Evolutionary conservation across 2,329 filamentous ascomycete genomes (phyloP).

Genomic region (Epichloe baconii): DNA sequence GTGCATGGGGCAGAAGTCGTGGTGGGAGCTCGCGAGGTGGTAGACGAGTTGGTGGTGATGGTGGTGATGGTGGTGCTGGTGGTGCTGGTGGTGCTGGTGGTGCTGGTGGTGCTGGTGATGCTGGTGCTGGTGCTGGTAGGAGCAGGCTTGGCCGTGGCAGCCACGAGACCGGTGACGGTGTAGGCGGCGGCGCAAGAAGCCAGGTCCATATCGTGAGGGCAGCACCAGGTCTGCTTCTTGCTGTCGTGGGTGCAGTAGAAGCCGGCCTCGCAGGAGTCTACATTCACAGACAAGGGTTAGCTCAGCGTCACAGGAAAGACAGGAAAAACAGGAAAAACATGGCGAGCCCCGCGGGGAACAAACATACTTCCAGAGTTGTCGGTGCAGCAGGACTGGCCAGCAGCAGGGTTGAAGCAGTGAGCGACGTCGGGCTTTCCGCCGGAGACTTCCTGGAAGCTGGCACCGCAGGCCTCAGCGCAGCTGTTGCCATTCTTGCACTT

Average conservation of each 20-base stretch:
- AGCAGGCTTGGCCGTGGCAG: conserved; percentile 20
- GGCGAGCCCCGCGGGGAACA: background rate
- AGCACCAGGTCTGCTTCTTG: conserved; percentile 43
- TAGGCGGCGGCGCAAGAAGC: conserved; percentile 40
- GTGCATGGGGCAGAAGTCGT: conserved; percentile 14
- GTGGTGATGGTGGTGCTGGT: conserved; percentile 14
- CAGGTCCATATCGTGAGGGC: conserved; percentile 41
- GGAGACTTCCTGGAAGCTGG: conserved; percentile 34
- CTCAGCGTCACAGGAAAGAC: background rate
- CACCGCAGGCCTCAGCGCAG: conserved; percentile 42
- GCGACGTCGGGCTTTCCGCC: conserved; percentile 31
- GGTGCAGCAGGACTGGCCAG: conserved; percentile 43
- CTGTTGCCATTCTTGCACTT: conserved; percentile 36
- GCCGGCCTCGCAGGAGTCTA: conserved; percentile 46
- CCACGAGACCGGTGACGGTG: conserved; percentile 31
- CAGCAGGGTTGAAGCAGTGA: conserved; percentile 44
- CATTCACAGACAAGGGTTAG: background rate
- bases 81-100: conserved; percentile 10
- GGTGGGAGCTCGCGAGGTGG: conserved; percentile 13
- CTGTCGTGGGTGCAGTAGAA: conserved; percentile 50
- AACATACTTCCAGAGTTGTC: conserved; percentile 43
- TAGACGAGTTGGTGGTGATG: conserved; percentile 11
- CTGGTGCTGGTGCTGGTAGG: conserved; percentile 17
- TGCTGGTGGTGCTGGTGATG: conserved; percentile 12
- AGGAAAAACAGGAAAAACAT: too few relatives aligned